Evolutionary conservation across 1,139 yeast genomes (phyloP), one percentile per base, ranked within the genome.

Genomic region (Hansenula sp.): DNA sequence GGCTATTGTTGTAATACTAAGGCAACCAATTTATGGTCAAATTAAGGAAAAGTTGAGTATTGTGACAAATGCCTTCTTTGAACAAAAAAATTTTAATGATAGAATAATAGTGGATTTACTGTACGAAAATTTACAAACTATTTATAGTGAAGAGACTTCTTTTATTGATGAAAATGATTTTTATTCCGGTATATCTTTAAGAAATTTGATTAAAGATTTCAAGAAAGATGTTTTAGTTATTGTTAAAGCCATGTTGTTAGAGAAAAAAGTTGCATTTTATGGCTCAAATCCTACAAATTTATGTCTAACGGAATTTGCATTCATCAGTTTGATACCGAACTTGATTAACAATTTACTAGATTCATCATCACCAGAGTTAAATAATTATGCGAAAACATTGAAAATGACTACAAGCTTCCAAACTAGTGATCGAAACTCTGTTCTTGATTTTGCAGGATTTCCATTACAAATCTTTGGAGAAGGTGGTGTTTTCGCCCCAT

Each of bases 401-500:
- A 51, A 63, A 31, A 77, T 79, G 47, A 84, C 92, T 2, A 73
- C 77, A n/a, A 77, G 90, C 16, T 69, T 92, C 46, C 82, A 78
- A 51, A 80, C 95, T 6, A 82, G 86, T 43, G 89, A 87, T 59
- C 68, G 97, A 40, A 72, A 73, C 47, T 85, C 96, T 1, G 73
- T 90, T 62, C 65, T 90, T 40, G 67, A 78, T 32, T 92, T 88
- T 58, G 77, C 88, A 60, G 98, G 98, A 0, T 69, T 92, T 33
- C 98, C 98, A 0, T 66, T 92, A 39, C 92, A 85, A 53, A 64
- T 89, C 1, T 92, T 92, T 64, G 88, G 89, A 11, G 77, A 80
- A 52, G 95, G 95, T 30, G 88, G 95, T 3, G 74, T 90, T 48
- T 90, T 95, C 72, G 84, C 86, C 50, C 97, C 98, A 0, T 92